These are phyloP conservation scores for Cutaneotrichosporon sp. DNA, from an alignment of 1,284 basidiomycete genomes.

Conservation along the genomic window DNA sequence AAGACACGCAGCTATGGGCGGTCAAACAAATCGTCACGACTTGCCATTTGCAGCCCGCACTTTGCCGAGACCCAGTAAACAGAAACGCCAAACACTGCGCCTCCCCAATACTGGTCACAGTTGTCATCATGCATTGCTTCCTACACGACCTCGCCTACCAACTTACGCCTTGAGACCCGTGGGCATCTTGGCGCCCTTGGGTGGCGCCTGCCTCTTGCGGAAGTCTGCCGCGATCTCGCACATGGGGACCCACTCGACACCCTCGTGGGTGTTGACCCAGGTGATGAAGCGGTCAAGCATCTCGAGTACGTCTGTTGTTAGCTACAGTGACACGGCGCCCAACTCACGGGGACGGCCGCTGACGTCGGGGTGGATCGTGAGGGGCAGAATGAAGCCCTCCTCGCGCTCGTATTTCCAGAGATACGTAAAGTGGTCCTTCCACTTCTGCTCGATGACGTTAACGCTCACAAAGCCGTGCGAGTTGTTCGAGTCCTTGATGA, in stretches of 20 bases:
- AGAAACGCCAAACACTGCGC: too few relatives aligned
- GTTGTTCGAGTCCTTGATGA: slow-evolving; percentile 62
- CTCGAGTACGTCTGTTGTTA: slow-evolving; percentile 54
- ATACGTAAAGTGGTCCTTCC: slow-evolving; percentile 70
- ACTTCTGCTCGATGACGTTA: slow-evolving; percentile 64
- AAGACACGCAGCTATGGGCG: too few relatives aligned
- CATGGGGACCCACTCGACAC: slow-evolving; percentile 71
- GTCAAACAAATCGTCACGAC: too few relatives aligned
- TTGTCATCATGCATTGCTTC: too few relatives aligned
- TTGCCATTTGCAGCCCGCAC: too few relatives aligned
- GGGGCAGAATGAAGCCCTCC: slow-evolving; percentile 45
- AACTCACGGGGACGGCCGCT: slow-evolving; percentile 49
- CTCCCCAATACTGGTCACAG: too few relatives aligned
- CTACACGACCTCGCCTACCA: neutral
- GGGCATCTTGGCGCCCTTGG: slow-evolving; percentile 35
- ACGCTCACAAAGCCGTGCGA: slow-evolving; percentile 69
- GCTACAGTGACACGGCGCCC: neutral
- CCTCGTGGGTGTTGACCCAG: slow-evolving; percentile 67
- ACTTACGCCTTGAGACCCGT: slow-evolving; percentile 1
- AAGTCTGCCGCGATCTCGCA: slow-evolving; percentile 38
- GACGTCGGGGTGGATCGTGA: slow-evolving; percentile 51
- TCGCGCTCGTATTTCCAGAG: slow-evolving; percentile 50
- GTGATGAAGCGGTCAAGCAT: slow-evolving; percentile 76
- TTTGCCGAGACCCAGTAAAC: too few relatives aligned
- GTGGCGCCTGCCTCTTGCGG: slow-evolving; percentile 19